Conservation (phyloP, 176 grass and related monocot genomes). For the Ensete glaucum region DNA sequence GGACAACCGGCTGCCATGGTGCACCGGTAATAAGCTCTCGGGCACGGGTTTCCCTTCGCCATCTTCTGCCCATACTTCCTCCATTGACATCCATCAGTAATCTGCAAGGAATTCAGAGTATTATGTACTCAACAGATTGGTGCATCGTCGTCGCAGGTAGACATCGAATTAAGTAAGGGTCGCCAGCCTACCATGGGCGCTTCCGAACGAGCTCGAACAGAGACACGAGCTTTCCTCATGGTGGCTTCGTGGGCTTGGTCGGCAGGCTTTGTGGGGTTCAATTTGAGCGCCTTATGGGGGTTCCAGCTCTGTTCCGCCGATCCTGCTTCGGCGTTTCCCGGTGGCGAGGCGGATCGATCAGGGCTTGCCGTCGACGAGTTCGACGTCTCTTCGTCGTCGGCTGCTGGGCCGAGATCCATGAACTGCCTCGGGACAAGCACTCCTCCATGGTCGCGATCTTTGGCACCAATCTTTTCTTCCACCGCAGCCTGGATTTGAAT, state of each 20-base stretch:
- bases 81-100: conserved; percentile 95
- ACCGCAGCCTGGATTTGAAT: conserved; percentile 9
- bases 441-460: not conserved
- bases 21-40: conserved; percentile 95
- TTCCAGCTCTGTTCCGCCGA: conserved; percentile 7
- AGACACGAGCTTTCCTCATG: conserved; percentile 93
- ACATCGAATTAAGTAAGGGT: conserved; percentile 6
- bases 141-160: not conserved
- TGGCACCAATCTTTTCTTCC: not conserved
- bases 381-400: conserved; percentile 31
- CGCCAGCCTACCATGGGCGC: conserved; percentile 55
- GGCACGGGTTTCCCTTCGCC: conserved; percentile 94
- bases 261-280: conserved; percentile 27
- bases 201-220: conserved; percentile 87
- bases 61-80: conserved; percentile 99
- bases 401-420: conserved; percentile 34
- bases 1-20: conserved; percentile 92
- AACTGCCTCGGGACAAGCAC: conserved; percentile 49
- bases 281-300: not conserved
- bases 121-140: not conserved
- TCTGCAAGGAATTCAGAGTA: conserved; percentile 25
- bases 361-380: conserved; percentile 82
- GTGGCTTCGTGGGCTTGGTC: conserved; percentile 51
- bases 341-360: conserved; percentile 26
- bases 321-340: conserved; percentile 28